A percentile compares a stretch with the other conserved stretches of the same genome.
phyloP scores from a whole-genome alignment of 129 eudicot species.

The Pulicaria dysenterica region DNA sequence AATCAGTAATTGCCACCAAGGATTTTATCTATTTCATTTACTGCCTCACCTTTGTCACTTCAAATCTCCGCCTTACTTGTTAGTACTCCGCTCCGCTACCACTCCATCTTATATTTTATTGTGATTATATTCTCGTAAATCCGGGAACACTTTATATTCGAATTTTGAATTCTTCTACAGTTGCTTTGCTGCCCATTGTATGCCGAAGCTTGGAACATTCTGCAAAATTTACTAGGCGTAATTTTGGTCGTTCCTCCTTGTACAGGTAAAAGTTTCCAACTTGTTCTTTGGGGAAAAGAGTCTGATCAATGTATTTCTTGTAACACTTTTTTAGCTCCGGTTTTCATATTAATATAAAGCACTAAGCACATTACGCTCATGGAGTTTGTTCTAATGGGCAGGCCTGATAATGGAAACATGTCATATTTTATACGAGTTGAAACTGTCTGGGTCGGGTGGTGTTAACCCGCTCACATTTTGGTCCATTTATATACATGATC shows the following conservation, averaged over 20 bases:
- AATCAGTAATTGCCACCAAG: conserved; percentile 77
- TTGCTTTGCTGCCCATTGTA: conserved; percentile 81
- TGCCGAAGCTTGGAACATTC: conserved; percentile 81
- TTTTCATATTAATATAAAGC: not conserved
- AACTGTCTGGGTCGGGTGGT: no score
- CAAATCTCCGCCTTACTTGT: conserved; percentile 90
- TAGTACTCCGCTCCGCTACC: conserved; percentile 39
- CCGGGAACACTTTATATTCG: not conserved
- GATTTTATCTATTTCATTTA: conserved; percentile 85
- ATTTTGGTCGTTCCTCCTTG: conserved; percentile 67
- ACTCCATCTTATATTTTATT: conserved; percentile 5
- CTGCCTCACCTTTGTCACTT: conserved; percentile 83
- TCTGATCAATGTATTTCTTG: not conserved
- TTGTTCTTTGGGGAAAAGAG: not conserved
- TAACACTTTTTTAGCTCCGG: not conserved
- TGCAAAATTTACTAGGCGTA: conserved; percentile 80
- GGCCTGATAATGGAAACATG: no score
- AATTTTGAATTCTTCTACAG: conserved; percentile 46
- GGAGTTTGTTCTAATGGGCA: no score
- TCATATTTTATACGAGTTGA: no score
- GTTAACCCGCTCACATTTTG: no score
- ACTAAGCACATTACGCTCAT: not conserved
- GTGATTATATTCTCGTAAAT: not conserved
- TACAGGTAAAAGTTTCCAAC: conserved; percentile 59
- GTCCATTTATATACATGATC: no score